These are phyloP conservation scores for Termitomyces sp. DNA, from an alignment of 768 basidiomycete species.

Conservation along the genomic window DNA sequence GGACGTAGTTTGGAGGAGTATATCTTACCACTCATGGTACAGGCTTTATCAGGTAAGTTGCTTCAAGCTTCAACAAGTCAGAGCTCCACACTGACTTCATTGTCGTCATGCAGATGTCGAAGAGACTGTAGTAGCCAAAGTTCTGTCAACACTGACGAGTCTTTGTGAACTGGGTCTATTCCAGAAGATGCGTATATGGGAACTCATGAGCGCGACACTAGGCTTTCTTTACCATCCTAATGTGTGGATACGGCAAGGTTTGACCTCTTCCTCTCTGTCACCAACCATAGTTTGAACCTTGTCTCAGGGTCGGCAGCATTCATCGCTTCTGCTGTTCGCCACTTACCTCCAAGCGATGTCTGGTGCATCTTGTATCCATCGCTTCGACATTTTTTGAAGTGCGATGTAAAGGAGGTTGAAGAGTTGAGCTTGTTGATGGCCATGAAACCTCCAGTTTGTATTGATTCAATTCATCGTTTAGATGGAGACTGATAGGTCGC, in stretches of 20 bases:
- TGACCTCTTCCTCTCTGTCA: slow-evolving; percentile 4
- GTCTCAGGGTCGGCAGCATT: slow-evolving; percentile 75
- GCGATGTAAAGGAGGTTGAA: slow-evolving; percentile 71
- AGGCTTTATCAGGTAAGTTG: slow-evolving; percentile 80
- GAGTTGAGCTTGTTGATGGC: slow-evolving; percentile 70
- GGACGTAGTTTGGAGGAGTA: slow-evolving; percentile 92
- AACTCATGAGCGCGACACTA: slow-evolving; percentile 81
- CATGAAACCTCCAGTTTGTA: slow-evolving; percentile 72
- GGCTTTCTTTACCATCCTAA: slow-evolving; percentile 96
- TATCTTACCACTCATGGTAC: slow-evolving; percentile 93
- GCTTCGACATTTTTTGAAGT: slow-evolving; percentile 77
- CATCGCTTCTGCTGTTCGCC: slow-evolving; percentile 78
- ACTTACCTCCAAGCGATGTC: slow-evolving; percentile 80
- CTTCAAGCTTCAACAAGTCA: neutral
- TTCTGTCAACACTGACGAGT: slow-evolving; percentile 81
- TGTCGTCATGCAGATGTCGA: slow-evolving; percentile 66
- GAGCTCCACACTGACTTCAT: neutral
- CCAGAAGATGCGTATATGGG: slow-evolving; percentile 96
- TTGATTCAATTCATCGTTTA: neutral
- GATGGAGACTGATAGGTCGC: neutral
- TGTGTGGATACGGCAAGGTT: slow-evolving; percentile 91
- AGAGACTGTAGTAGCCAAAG: slow-evolving; percentile 89
- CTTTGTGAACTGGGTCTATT: slow-evolving; percentile 88
- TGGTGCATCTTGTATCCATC: slow-evolving; percentile 98
- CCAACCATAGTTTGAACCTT: neutral